Base-by-base conservation (phyloP, 2,329 filamentous ascomycete genomes). In the Spiromastix sp. region DNA sequence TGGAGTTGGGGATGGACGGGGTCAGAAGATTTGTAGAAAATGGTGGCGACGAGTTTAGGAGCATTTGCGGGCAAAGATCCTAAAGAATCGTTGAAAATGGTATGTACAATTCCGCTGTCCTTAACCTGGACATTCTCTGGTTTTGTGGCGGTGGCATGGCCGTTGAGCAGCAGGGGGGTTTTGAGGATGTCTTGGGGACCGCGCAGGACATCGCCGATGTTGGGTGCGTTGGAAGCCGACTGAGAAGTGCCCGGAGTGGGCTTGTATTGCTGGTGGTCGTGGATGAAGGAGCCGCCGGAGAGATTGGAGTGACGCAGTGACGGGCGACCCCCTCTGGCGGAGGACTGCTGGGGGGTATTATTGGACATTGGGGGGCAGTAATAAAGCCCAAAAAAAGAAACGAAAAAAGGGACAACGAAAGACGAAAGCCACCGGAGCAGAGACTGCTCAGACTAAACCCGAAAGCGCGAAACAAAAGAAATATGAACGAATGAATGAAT, bases 191-290 rank as follows among this genome's bases (percentile, higher is more conserved):
- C 53, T n/a, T 42, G 30, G 7, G 52, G 43, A 22, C 41, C 43
- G n/a, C 49, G 51, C 12, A 62, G 51, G 12, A 63, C 50, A 40
- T 60, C 56, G 19, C 48, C 49, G 35, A 61, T 57, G 27, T 44
- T 61, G 38, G 54, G 55, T 34, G 39, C 54, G 32, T 55, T 44
- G 16, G 56, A 48, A 24, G 46, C 44, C 20, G 54, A 55, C n/a
- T n/a, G n/a, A n/a, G n/a, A n/a, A n/a, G n/a, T n/a, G n/a, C n/a
- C n/a, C 40, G 20, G 52, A 44, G 31, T 50, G 5, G 60, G 57
- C 35, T 62, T 64, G 44, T 68, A 68, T 39, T 68, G 64, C 42
- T 67, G 62, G 40, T 68, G 64, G 40, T 67, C 64, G 27, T 64
- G 59, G 24, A 68, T 59, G 48, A 64, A 63, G 17, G 63, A 65